These are phyloP conservation scores for Raffaelea arxii DNA, from an alignment of 2,329 filamentous ascomycete species.

Conservation along the genomic window DNA sequence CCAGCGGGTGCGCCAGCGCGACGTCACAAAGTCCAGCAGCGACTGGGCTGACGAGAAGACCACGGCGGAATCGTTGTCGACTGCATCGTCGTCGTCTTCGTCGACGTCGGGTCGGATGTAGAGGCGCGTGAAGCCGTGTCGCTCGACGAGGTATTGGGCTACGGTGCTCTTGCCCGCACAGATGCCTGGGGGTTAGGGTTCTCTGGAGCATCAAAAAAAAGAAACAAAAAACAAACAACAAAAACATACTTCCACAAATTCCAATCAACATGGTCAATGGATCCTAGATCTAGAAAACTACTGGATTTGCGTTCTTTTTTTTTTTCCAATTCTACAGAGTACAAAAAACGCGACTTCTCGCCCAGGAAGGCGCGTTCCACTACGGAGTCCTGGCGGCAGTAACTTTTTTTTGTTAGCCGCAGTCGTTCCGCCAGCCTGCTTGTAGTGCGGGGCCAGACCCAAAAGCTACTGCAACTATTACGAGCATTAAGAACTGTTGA, in stretches of 20 bases:
- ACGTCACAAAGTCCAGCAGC: constrained; percentile 76
- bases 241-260: constrained; percentile 56
- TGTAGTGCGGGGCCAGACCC: too few species aligned
- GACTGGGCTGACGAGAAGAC: constrained; percentile 49
- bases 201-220: neutral
- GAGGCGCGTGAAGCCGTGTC: constrained; percentile 72
- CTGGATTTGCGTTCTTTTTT: neutral
- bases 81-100: neutral
- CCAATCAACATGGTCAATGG: constrained; percentile 59
- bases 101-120: constrained; percentile 33
- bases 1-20: constrained; percentile 72
- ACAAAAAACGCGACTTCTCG: too few species aligned
- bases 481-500: too few species aligned
- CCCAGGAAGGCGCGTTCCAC: too few species aligned
- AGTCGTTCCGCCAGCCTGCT: too few species aligned
- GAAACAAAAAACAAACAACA: neutral
- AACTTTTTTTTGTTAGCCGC: too few species aligned
- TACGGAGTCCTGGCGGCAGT: too few species aligned
- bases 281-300: too few species aligned
- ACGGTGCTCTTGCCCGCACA: constrained; percentile 90
- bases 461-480: too few species aligned
- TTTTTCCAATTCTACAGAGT: too few species aligned
- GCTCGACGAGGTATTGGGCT: constrained; percentile 74
- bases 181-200: constrained; percentile 49
- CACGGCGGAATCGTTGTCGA: neutral